Base-by-base conservation (phyloP, 2,329 filamentous ascomycete species). In the Ascosphaera aggregata region DNA sequence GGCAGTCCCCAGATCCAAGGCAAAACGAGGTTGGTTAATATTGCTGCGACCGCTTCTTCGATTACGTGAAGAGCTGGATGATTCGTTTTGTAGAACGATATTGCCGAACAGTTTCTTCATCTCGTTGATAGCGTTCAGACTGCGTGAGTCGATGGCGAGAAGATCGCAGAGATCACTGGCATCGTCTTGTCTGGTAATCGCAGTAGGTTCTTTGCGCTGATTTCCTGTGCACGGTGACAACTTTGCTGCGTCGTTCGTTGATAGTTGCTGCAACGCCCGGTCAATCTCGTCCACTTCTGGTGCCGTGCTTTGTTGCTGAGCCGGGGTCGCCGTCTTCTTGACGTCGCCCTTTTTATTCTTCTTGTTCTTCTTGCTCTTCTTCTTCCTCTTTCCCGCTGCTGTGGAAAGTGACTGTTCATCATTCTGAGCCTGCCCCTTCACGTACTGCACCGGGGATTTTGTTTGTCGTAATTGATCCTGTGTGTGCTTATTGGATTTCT, bases 111-210 rank as follows among this genome's bases (percentile, higher is more conserved):
- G 59, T 45, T 67, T 70, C 41, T 73, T 76, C 82, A 98, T 94
- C 60, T 98, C 89, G 50, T 93, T 92, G 27, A 76, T 66, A 5
- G 80, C 80, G 52, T 86, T 85, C 9, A 98, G 67, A 47, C 84
- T 72, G 46, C 79, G 69, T 1, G 75, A 70, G 47, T 78, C 74
- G 39, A 80, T 61, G 2, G 65, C 59, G 0, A 80, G 59, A 9
- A 78, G 55, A 16, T 64, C 59, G 56, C 53, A 69, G 43, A 62
- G 63, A 37, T 67, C 56, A 11, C 42, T 45, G 16, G 24, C 39
- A 36, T 59, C 52, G 38, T 60, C 58, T 39, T 56, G 53, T 41
- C 57, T 50, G 2, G 50, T 39, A 13, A 49, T 37, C 3, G 46
- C 41, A 27, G 5, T 11, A 11, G 11, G 22, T 27, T 27, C 7